Conservation (phyloP, 2,329 filamentous ascomycete genomes). For the Chalaropsis thielavioides region DNA sequence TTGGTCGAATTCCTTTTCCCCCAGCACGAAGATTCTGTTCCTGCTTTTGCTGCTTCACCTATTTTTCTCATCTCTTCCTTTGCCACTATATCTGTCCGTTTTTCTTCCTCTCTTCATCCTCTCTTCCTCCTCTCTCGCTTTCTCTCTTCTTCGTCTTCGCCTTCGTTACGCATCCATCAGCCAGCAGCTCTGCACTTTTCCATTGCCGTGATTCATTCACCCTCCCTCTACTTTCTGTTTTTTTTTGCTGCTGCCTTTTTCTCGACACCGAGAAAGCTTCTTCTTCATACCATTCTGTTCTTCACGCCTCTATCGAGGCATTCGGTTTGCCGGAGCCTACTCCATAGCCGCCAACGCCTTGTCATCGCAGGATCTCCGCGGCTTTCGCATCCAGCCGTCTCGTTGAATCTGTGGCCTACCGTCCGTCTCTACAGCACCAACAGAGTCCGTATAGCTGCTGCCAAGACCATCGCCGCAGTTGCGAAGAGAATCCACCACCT, state of each 20-base stretch:
- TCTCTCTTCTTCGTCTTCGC: background rate
- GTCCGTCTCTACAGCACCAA: background rate
- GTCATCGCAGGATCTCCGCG: background rate
- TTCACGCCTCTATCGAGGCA: background rate
- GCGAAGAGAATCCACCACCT: constrained; percentile 13
- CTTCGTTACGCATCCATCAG: background rate
- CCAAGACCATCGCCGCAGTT: too few species aligned
- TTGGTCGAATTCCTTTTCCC: background rate
- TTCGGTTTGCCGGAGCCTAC: background rate
- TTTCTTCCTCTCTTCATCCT: background rate
- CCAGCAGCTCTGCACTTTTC: background rate
- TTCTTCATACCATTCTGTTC: background rate
- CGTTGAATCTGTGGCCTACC: background rate
- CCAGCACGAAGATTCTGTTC: background rate
- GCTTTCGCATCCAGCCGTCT: background rate
- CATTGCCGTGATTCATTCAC: background rate
- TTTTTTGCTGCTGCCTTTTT: constrained; percentile 19
- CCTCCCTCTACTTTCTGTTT: constrained; percentile 28
- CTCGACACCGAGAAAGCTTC: background rate
- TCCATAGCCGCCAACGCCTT: background rate
- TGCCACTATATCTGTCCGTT: background rate
- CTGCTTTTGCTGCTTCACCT: background rate
- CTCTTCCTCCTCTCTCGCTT: background rate
- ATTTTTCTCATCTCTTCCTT: background rate
- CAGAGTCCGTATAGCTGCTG: background rate